A percentile compares a stretch with the other conserved stretches of the same genome.
Conservation (phyloP, 305 asterid species). For the Fraxinus platypoda region DNA sequence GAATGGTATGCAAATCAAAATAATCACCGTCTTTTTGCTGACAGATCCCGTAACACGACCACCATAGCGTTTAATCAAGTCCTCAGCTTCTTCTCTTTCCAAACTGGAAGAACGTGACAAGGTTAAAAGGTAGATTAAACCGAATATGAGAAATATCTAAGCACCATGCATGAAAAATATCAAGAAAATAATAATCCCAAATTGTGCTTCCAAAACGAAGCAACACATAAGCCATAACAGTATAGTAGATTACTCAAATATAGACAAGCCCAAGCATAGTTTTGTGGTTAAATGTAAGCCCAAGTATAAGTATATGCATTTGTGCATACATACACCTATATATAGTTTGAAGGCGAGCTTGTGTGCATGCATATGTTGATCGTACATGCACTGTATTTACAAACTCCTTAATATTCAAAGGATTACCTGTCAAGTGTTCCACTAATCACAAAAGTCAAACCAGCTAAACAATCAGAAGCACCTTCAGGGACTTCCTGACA, state of each 20-base stretch:
- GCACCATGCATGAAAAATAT: background rate
- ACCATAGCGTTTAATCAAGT: conserved; percentile 90
- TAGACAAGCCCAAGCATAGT: background rate
- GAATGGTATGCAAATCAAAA: conserved; percentile 20
- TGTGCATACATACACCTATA: conserved; percentile 4
- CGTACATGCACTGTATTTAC: conserved; percentile 12
- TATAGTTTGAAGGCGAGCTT: background rate
- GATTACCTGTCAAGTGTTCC: conserved; percentile 97
- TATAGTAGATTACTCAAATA: background rate
- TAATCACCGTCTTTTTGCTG: conserved; percentile 96
- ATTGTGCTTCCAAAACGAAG: background rate
- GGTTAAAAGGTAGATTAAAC: conserved; percentile 10
- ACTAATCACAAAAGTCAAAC: conserved; percentile 92
- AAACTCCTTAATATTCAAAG: conserved; percentile 13
- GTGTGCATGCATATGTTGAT: background rate
- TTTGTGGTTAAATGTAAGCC: background rate
- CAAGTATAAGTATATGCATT: conserved; percentile 8
- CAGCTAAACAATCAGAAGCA: conserved; percentile 79
- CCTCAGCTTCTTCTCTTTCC: conserved; percentile 99
- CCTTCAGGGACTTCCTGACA: conserved; percentile 97
- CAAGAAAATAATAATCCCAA: background rate
- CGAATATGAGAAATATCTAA: conserved; percentile 8
- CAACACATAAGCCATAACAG: background rate
- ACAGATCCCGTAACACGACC: conserved; percentile 98
- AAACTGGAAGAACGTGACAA: conserved; percentile 52